These are phyloP conservation scores for Fusarium staphyleae DNA, from an alignment of 2,329 filamentous ascomycete species.

Conservation along the genomic window DNA sequence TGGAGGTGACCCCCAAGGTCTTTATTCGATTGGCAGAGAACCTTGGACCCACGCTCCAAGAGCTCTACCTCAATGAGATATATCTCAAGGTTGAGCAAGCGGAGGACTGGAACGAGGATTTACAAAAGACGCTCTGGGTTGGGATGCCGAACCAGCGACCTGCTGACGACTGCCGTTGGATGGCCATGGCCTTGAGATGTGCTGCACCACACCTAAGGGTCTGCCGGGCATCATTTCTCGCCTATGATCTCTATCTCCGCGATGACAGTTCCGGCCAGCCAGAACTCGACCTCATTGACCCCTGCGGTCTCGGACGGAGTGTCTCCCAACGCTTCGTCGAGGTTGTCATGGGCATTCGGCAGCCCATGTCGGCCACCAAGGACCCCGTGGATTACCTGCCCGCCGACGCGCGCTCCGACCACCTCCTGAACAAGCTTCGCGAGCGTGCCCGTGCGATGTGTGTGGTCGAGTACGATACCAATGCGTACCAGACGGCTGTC, in stretches of 20 bases:
- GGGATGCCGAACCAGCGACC: constrained; percentile 54
- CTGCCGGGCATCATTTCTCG: constrained; percentile 54
- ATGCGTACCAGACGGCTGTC: constrained; percentile 49
- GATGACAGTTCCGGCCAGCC: constrained; percentile 42
- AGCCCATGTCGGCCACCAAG: constrained; percentile 46
- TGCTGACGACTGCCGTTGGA: constrained; percentile 48
- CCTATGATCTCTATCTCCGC: constrained; percentile 52
- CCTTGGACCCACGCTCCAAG: constrained; percentile 50
- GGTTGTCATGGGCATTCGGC: constrained; percentile 51
- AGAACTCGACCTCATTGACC: constrained; percentile 53
- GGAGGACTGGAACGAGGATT: constrained; percentile 44
- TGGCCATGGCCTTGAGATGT: constrained; percentile 52
- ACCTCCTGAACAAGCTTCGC: constrained; percentile 35
- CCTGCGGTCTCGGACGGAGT: constrained; percentile 49
- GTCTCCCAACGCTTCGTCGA: constrained; percentile 57
- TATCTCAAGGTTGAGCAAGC: constrained; percentile 53
- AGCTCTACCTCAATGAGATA: constrained; percentile 56
- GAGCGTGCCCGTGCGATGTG: constrained; percentile 36
- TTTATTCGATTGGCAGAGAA: constrained; percentile 46
- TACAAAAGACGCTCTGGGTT: constrained; percentile 52
- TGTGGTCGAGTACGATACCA: constrained; percentile 48
- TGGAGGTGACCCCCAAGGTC: constrained; percentile 49
- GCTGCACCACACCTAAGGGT: constrained; percentile 47
- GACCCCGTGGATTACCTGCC: constrained; percentile 47
- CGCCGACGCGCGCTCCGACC: constrained; percentile 38